Conservation (phyloP, 2,329 filamentous ascomycete genomes). For the Cadophora sp. region DNA sequence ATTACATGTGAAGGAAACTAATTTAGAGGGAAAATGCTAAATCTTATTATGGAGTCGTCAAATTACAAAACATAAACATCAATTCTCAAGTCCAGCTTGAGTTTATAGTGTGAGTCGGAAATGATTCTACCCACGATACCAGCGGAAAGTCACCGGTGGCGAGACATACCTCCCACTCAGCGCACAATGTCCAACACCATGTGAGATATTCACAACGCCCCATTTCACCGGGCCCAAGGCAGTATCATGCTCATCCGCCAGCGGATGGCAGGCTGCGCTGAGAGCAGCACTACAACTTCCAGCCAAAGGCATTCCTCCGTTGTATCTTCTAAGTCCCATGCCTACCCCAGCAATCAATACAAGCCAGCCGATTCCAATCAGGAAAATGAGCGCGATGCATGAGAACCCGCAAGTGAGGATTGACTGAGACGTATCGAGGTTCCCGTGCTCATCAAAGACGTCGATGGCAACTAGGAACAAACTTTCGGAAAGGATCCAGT, state of each 20-base stretch:
- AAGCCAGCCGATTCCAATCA: conserved; percentile 30
- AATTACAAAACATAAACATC: not conserved
- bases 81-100: not conserved
- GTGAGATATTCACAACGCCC: conserved; percentile 28
- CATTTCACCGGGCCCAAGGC: conserved; percentile 30
- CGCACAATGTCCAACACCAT: conserved; percentile 33
- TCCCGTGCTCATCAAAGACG: conserved; percentile 30
- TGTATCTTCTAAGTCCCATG: conserved; percentile 28
- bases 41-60: not conserved
- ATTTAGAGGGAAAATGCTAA: too few relatives aligned
- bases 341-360: conserved; percentile 27
- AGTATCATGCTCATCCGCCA: conserved; percentile 25
- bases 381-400: conserved; percentile 36
- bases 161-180: conserved; percentile 33
- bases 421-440: conserved; percentile 25
- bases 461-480: conserved; percentile 47
- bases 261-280: conserved; percentile 34
- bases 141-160: conserved; percentile 26
- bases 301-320: conserved; percentile 30
- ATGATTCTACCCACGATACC: conserved; percentile 15
- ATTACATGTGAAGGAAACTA: not conserved
- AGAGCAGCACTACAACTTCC: conserved; percentile 37
- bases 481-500: conserved; percentile 51
- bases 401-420: conserved; percentile 37
- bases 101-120: not conserved